Conservation (phyloP, 2,329 filamentous ascomycete species). For the Dothistroma pini region DNA sequence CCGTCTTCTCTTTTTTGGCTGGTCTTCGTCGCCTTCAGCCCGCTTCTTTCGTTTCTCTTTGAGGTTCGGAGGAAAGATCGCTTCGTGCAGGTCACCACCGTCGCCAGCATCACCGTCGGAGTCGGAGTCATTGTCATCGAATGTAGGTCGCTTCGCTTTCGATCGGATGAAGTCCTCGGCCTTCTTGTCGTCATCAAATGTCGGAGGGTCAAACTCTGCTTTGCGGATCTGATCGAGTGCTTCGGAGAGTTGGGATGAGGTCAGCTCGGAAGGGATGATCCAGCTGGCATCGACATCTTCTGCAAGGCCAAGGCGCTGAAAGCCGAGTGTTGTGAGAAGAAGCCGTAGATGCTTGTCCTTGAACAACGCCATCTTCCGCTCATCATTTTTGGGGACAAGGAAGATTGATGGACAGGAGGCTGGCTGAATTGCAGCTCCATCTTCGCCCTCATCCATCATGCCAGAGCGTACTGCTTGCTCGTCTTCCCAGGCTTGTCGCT, state of each 20-base stretch:
- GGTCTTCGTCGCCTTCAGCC: conserved; percentile 22
- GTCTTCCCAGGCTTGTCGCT: conserved; percentile 74
- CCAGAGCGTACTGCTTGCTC: conserved; percentile 58
- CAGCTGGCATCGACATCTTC: conserved; percentile 74
- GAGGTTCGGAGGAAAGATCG: conserved; percentile 32
- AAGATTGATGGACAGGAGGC: conserved; percentile 50
- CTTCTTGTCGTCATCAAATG: conserved; percentile 68
- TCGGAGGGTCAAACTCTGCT: conserved; percentile 72
- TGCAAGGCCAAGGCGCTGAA: conserved; percentile 61
- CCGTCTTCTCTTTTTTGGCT: conserved; percentile 57
- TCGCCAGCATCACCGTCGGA: conserved; percentile 42
- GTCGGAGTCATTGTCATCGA: conserved; percentile 59
- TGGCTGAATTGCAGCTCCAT: conserved; percentile 19
- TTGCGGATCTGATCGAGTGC: conserved; percentile 69
- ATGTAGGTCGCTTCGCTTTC: conserved; percentile 57
- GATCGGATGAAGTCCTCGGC: conserved; percentile 77
- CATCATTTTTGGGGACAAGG: conserved; percentile 62
- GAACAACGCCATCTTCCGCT: conserved; percentile 71
- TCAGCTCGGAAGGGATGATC: conserved; percentile 67
- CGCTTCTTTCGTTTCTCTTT: conserved; percentile 24
- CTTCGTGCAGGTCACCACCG: conserved; percentile 25
- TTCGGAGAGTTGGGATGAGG: conserved; percentile 63
- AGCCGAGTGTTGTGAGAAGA: conserved; percentile 71
- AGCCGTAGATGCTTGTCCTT: conserved; percentile 85
- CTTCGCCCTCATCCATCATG: conserved; percentile 32